A percentile compares a stretch with the other conserved stretches of the same genome.
These are phyloP conservation scores for Wickerhamiella infanticola DNA, from an alignment of 1,139 yeast species.

Conservation along the genomic window DNA sequence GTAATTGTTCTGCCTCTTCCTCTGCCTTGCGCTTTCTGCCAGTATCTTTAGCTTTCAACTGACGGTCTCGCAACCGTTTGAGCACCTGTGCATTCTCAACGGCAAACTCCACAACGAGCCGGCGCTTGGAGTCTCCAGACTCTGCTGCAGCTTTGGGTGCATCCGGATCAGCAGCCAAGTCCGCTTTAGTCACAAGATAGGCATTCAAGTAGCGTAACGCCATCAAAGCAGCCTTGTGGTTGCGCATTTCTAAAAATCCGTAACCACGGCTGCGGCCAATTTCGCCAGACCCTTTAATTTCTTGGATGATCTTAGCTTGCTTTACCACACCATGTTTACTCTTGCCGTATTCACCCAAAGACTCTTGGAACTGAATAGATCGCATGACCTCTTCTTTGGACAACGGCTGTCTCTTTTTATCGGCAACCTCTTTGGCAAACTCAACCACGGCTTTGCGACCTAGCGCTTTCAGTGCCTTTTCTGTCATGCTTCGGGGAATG, in stretches of 20 bases:
- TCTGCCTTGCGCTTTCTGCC: slow-evolving; percentile 21
- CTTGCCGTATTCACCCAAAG: slow-evolving; percentile 29
- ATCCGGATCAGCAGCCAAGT: slow-evolving; percentile 57
- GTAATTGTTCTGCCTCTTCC: slow-evolving; percentile 20
- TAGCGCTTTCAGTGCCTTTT: slow-evolving; percentile 73
- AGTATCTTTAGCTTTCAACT: slow-evolving; percentile 14
- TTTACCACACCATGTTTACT: slow-evolving; percentile 73
- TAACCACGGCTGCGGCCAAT: slow-evolving; percentile 91
- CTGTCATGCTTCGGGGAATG: slow-evolving; percentile 82
- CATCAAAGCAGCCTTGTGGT: slow-evolving; percentile 88
- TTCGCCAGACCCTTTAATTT: slow-evolving; percentile 65
- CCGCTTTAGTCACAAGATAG: slow-evolving; percentile 61
- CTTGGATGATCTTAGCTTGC: slow-evolving; percentile 87
- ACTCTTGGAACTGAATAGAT: slow-evolving; percentile 50
- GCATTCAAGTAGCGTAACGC: slow-evolving; percentile 96
- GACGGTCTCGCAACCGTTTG: slow-evolving; percentile 62
- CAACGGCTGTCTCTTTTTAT: slow-evolving; percentile 61
- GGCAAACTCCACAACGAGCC: slow-evolving; percentile 88
- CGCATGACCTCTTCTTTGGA: slow-evolving; percentile 79
- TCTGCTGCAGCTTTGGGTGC: slow-evolving; percentile 22
- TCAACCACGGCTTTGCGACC: slow-evolving; percentile 92
- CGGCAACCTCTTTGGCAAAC: slow-evolving; percentile 84
- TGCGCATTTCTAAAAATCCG: slow-evolving; percentile 87
- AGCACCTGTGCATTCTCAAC: slow-evolving; percentile 77
- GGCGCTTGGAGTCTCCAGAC: slow-evolving; percentile 43